Percentiles rank a stretch among this genome's conserved stretches.
These are phyloP conservation scores for Pouteria campechiana DNA, from an alignment of 179 eudicot species.

Conservation along the genomic window DNA sequence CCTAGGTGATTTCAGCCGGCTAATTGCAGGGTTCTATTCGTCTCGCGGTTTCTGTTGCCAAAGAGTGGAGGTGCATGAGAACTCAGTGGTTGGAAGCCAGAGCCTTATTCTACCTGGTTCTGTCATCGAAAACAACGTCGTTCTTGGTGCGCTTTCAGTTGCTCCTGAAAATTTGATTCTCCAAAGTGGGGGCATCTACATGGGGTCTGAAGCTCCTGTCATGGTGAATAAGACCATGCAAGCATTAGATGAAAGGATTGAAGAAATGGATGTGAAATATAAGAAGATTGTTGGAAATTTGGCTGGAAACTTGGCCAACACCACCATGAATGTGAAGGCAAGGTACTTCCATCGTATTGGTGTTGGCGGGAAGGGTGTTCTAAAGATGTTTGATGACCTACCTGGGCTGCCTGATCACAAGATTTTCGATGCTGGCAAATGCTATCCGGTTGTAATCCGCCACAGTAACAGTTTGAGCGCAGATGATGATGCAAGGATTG, in stretches of 20 bases:
- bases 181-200: slow-evolving; percentile 34
- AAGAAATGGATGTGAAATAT: slow-evolving; percentile 33
- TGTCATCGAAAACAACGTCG: slow-evolving; percentile 24
- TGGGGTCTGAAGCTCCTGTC: slow-evolving; percentile 38
- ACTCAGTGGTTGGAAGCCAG: slow-evolving; percentile 43
- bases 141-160: slow-evolving; percentile 48
- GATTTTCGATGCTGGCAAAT: slow-evolving; percentile 20
- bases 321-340: slow-evolving; percentile 30
- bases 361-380: slow-evolving; percentile 23
- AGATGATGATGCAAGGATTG: slow-evolving; percentile 36
- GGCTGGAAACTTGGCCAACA: slow-evolving; percentile 30
- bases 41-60: slow-evolving; percentile 15
- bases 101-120: slow-evolving; percentile 40
- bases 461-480: slow-evolving; percentile 35
- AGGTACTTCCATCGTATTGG: slow-evolving; percentile 37
- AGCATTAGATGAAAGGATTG: slow-evolving; percentile 34
- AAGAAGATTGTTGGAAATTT: slow-evolving; percentile 35
- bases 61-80: slow-evolving; percentile 22
- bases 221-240: slow-evolving; percentile 41
- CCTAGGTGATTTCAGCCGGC: slow-evolving; percentile 40
- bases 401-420: slow-evolving; percentile 27
- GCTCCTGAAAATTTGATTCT: slow-evolving; percentile 34
- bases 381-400: slow-evolving; percentile 18
- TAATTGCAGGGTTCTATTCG: slow-evolving; percentile 32
- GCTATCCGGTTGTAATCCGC: slow-evolving; percentile 18